phyloP scores from a whole-genome alignment of 1,284 basidiomycete genomes.

The Inonotus hispidus region DNA sequence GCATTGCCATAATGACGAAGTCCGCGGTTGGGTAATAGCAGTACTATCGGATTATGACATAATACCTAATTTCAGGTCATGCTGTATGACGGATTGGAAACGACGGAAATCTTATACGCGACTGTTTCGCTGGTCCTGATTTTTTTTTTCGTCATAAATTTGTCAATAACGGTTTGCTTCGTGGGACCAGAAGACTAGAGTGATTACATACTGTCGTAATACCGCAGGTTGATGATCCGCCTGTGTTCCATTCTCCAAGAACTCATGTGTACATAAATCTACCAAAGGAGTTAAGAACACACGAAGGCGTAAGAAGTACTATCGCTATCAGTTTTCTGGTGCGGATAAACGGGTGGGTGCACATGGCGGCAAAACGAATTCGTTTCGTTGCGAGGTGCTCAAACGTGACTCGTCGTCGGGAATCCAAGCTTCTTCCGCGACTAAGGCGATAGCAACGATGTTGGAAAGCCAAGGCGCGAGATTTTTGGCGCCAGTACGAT shows the following conservation, averaged over 20 bases:
- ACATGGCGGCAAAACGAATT: not conserved
- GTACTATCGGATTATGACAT: not conserved
- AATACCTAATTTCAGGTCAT: not conserved
- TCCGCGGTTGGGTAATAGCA: not conserved
- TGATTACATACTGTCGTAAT: not conserved
- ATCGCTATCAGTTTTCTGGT: not conserved
- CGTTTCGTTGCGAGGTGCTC: too few species aligned
- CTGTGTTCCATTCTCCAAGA: not conserved
- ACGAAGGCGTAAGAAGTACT: not conserved
- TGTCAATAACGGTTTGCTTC: not conserved
- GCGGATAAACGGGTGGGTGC: not conserved
- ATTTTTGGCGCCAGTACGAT: not conserved
- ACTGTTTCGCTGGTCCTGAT: not conserved
- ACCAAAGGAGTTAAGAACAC: not conserved
- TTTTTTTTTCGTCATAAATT: not conserved
- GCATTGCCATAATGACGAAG: not conserved
- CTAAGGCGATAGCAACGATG: not conserved
- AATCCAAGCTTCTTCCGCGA: not conserved
- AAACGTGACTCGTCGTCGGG: not conserved
- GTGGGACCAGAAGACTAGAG: not conserved
- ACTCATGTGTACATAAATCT: not conserved
- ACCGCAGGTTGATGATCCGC: not conserved
- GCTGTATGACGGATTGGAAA: not conserved
- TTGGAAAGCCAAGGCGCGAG: too few species aligned
- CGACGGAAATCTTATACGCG: not conserved